Percentiles rank a stretch among this genome's conserved stretches.
Evolutionary conservation across 768 basidiomycete genomes (phyloP).

Genomic region (Psilocybe sp.): DNA sequence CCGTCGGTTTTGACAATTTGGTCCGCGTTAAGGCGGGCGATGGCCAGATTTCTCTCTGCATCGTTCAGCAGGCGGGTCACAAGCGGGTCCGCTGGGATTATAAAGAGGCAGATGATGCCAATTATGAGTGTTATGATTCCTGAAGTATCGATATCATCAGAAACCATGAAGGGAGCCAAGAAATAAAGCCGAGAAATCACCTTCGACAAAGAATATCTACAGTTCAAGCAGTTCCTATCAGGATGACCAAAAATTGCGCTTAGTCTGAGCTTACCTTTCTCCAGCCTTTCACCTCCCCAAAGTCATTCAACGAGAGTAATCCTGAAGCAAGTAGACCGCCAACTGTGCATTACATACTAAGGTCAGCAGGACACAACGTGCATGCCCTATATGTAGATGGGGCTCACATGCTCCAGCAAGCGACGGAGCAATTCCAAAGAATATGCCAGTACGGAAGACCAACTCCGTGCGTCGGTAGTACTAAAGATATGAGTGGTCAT

Average conservation of each 20-base stretch:
- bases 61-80: no score
- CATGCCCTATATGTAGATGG: background rate
- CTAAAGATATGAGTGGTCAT: conserved; percentile 2
- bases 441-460: conserved; percentile 28
- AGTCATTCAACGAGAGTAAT: conserved; percentile 24
- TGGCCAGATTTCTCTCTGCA: background rate
- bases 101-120: no score
- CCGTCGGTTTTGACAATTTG: background rate
- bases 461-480: conserved; percentile 30
- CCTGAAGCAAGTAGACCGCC: conserved; percentile 33
- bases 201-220: conserved; percentile 26
- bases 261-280: conserved; percentile 21
- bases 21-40: background rate
- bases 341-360: conserved; percentile 12
- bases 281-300: conserved; percentile 29
- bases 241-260: background rate
- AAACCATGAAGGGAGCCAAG: background rate
- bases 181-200: background rate
- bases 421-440: conserved; percentile 27
- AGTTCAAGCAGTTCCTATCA: background rate
- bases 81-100: no score
- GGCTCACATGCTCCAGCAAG: conserved; percentile 29
- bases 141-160: no score
- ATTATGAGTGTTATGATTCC: no score
- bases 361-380: background rate